phyloP scores from a whole-genome alignment of 1,284 basidiomycete species.

The Trichosporon inkin region DNA sequence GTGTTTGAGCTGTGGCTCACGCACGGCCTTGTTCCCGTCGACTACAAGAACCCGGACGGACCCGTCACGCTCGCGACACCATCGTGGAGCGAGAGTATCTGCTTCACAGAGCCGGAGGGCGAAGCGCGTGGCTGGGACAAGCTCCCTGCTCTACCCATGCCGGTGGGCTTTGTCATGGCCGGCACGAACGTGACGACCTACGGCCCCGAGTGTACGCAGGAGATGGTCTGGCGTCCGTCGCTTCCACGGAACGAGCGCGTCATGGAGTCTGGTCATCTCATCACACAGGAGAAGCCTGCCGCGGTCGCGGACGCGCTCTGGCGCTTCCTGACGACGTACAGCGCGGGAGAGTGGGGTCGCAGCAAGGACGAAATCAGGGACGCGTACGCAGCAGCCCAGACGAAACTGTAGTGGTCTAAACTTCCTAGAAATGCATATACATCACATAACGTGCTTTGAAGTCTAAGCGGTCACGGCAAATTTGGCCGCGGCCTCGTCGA shows the following conservation, averaged over 20 bases:
- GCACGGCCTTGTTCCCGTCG: conserved; percentile 57
- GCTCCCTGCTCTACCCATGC: conserved; percentile 30
- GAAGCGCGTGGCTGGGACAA: conserved; percentile 37
- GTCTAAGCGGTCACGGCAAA: conserved; percentile 52
- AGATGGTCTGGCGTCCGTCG: conserved; percentile 39
- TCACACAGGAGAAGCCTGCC: conserved; percentile 40
- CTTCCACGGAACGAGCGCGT: conserved; percentile 32
- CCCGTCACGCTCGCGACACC: conserved; percentile 36
- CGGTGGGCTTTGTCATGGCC: conserved; percentile 33
- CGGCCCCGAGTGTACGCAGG: conserved; percentile 29
- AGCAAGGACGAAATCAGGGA: conserved; percentile 5
- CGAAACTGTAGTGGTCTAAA: conserved; percentile 10
- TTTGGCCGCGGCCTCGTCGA: conserved; percentile 64
- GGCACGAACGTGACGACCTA: conserved; percentile 26
- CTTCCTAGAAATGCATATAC: neutral
- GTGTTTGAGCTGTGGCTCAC: conserved; percentile 66
- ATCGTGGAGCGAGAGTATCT: conserved; percentile 33
- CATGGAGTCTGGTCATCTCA: conserved; percentile 37
- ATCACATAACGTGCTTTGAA: conserved; percentile 3
- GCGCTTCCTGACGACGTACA: conserved; percentile 30
- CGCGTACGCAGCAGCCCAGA: neutral
- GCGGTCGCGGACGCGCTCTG: conserved; percentile 34
- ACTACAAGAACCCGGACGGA: conserved; percentile 7
- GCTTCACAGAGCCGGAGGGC: conserved; percentile 35
- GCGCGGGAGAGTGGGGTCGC: conserved; percentile 13